Conservation (phyloP, 495 filamentous ascomycete species). For the Podospora comata region DNA sequence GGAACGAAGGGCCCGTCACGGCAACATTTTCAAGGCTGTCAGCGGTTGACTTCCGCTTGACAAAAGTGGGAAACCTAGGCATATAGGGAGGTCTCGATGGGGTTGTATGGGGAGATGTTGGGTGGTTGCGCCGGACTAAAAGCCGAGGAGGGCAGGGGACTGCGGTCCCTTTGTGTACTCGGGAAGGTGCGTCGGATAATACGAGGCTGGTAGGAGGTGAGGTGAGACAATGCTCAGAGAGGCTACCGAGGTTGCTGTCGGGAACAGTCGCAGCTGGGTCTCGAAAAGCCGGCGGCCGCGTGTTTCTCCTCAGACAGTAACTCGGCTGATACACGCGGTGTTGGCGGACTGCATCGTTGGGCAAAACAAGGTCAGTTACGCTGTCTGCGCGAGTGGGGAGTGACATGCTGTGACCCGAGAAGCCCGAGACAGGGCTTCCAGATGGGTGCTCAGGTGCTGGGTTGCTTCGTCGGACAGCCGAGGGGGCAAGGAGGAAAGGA, state of each 20-base stretch:
- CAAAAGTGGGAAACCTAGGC: slow-evolving; percentile 52
- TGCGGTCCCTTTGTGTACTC: slow-evolving; percentile 5
- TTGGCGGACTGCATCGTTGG: slow-evolving; percentile 27
- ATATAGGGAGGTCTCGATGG: slow-evolving; percentile 36
- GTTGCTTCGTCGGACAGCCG: slow-evolving; percentile 15
- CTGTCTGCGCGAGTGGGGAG: slow-evolving; percentile 13
- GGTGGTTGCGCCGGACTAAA: background rate
- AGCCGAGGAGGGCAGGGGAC: background rate
- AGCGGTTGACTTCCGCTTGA: slow-evolving; percentile 50
- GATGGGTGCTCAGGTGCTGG: background rate
- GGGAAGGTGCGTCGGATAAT: slow-evolving; percentile 6
- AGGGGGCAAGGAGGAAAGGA: slow-evolving; percentile 10
- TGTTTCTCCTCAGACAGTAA: slow-evolving; percentile 14
- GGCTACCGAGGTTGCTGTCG: background rate
- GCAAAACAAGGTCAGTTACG: slow-evolving; percentile 19
- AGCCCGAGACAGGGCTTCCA: slow-evolving; percentile 9
- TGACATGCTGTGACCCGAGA: slow-evolving; percentile 12
- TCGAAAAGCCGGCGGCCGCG: slow-evolving; percentile 5
- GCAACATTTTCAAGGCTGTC: slow-evolving; percentile 47
- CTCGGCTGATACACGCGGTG: slow-evolving; percentile 16
- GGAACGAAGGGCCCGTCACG: slow-evolving; percentile 45
- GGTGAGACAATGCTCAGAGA: background rate
- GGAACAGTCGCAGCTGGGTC: slow-evolving; percentile 6
- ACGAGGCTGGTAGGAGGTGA: slow-evolving; percentile 10
- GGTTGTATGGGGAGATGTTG: background rate